These are phyloP conservation scores for Ceratocystiopsis minuta DNA, from an alignment of 2,329 filamentous ascomycete genomes.

Conservation along the genomic window DNA sequence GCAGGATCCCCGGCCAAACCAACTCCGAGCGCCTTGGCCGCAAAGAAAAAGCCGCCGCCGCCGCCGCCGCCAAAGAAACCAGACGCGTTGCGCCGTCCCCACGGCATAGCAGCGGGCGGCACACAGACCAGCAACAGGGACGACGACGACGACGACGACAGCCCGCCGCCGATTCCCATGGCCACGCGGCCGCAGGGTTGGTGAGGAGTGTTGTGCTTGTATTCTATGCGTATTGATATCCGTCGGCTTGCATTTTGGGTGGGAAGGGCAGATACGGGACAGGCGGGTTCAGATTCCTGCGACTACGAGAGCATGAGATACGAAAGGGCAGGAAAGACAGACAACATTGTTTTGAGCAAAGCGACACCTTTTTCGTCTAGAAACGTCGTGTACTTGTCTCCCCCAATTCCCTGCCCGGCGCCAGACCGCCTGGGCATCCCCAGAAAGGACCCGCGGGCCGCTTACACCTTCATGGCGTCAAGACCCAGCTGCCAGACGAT, in stretches of 20 bases:
- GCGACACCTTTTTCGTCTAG: too few relatives aligned
- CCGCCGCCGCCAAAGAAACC: conserved; percentile 33
- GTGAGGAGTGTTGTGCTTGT: not conserved
- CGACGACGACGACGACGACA: conserved; percentile 9
- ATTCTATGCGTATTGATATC: too few relatives aligned
- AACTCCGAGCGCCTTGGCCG: conserved; percentile 11
- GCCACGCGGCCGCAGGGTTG: conserved; percentile 25
- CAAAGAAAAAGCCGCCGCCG: conserved; percentile 36
- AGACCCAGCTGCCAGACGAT: conserved; percentile 93
- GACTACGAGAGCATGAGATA: too few relatives aligned
- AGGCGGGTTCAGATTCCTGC: too few relatives aligned
- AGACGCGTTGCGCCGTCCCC: conserved; percentile 1
- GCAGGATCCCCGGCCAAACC: conserved; percentile 1
- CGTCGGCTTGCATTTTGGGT: too few relatives aligned
- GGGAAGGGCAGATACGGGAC: too few relatives aligned
- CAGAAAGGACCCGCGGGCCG: not conserved
- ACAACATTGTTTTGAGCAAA: too few relatives aligned
- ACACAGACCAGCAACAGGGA: conserved; percentile 12
- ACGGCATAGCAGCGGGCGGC: too few relatives aligned
- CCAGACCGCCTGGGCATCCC: too few relatives aligned
- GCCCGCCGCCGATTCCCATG: conserved; percentile 34
- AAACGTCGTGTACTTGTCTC: too few relatives aligned
- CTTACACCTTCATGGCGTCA: conserved; percentile 77
- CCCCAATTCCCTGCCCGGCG: too few relatives aligned
- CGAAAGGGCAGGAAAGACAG: too few relatives aligned